phyloP scores from a whole-genome alignment of 768 basidiomycete genomes.

The Lyophyllum decastes region DNA sequence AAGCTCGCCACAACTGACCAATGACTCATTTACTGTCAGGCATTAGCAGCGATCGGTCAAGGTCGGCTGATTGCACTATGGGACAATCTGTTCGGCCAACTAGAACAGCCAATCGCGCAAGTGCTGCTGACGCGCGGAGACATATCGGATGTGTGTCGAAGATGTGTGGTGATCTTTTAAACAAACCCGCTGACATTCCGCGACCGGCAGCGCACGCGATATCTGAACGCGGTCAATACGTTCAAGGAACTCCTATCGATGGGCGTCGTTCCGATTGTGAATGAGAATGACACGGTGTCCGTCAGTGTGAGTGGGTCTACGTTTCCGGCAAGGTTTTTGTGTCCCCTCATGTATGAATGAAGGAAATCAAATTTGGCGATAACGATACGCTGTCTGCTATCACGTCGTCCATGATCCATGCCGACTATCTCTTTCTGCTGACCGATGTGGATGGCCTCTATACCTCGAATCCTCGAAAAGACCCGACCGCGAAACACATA shows the following conservation, averaged over 20 bases:
- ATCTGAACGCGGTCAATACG: constrained; percentile 95
- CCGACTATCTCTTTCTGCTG: constrained; percentile 94
- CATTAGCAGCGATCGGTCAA: constrained; percentile 95
- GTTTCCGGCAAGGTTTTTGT: neutral
- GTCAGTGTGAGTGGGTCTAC: constrained; percentile 75
- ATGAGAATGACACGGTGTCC: constrained; percentile 98
- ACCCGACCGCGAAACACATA: constrained; percentile 79
- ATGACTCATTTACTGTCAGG: constrained; percentile 44
- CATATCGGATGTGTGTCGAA: constrained; percentile 83
- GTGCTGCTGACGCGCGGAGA: constrained; percentile 92
- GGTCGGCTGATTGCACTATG: constrained; percentile 94
- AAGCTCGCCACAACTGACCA: neutral
- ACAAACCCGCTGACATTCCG: constrained; percentile 21
- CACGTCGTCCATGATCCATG: constrained; percentile 95
- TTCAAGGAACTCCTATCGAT: constrained; percentile 87
- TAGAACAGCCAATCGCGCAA: constrained; percentile 96
- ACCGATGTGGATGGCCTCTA: constrained; percentile 98
- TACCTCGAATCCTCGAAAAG: constrained; percentile 92
- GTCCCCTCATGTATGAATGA: neutral
- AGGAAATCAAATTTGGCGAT: constrained; percentile 99
- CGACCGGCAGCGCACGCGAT: constrained; percentile 76
- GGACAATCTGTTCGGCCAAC: constrained; percentile 94
- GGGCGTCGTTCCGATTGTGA: constrained; percentile 97
- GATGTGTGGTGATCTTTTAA: constrained; percentile 12
- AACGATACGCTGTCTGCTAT: constrained; percentile 98